phyloP scores from a whole-genome alignment of 1,284 basidiomycete species.

The Sporisorium graminicola region DNA sequence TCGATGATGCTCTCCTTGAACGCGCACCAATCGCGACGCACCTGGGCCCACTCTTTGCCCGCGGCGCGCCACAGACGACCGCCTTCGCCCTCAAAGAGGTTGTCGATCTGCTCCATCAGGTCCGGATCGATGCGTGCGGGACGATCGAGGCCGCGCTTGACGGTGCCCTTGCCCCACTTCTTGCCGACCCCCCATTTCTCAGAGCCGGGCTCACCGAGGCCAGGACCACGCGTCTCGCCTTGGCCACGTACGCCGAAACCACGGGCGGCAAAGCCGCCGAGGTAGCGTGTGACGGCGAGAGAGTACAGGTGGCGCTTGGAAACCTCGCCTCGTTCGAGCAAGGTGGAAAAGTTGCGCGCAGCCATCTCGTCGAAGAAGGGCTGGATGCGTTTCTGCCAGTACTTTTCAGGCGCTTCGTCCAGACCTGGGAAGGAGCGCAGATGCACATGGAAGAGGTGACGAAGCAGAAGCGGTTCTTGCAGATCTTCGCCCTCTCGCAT shows the following conservation, averaged over 20 bases:
- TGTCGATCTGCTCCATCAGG: slow-evolving; percentile 56
- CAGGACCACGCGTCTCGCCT: slow-evolving; percentile 65
- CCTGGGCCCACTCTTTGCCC: slow-evolving; percentile 56
- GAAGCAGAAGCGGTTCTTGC: slow-evolving; percentile 62
- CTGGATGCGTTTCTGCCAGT: slow-evolving; percentile 67
- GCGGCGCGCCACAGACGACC: slow-evolving; percentile 58
- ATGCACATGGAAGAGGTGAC: slow-evolving; percentile 68
- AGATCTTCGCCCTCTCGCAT: slow-evolving; percentile 55
- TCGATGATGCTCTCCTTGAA: slow-evolving; percentile 68
- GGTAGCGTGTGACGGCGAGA: slow-evolving; percentile 59
- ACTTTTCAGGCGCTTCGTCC: slow-evolving; percentile 59
- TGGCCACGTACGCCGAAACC: slow-evolving; percentile 66
- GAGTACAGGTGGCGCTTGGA: slow-evolving; percentile 61
- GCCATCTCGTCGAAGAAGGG: slow-evolving; percentile 65
- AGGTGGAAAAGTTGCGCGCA: slow-evolving; percentile 59
- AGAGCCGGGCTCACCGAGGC: slow-evolving; percentile 60
- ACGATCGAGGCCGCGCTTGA: slow-evolving; percentile 67
- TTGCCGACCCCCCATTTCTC: slow-evolving; percentile 68
- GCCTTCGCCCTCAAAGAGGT: slow-evolving; percentile 55
- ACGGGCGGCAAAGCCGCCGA: slow-evolving; percentile 64
- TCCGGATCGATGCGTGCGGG: slow-evolving; percentile 56
- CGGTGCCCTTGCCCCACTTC: slow-evolving; percentile 68
- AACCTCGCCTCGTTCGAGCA: slow-evolving; percentile 61
- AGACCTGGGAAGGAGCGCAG: slow-evolving; percentile 62
- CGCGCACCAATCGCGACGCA: slow-evolving; percentile 55